Conservation (phyloP, 2,329 filamentous ascomycete genomes). For the Hypoxylon sp. region DNA sequence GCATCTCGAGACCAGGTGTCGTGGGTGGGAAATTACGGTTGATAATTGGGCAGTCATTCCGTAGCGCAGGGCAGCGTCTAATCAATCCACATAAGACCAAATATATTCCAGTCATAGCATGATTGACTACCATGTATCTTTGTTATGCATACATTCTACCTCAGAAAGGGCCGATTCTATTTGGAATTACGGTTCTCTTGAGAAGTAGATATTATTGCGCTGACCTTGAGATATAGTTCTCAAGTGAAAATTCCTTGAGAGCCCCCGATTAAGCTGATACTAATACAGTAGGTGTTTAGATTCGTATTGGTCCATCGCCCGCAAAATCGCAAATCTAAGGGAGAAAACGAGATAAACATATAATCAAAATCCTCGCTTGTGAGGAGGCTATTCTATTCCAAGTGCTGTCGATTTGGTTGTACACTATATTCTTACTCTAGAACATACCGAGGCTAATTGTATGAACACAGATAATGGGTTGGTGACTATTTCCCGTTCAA, state of each 20-base stretch:
- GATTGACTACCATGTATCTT: neutral
- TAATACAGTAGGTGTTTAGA: no score
- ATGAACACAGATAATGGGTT: no score
- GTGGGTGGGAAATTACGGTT: neutral
- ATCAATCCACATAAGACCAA: slow-evolving; percentile 7
- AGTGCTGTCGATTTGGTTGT: no score
- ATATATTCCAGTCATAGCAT: slow-evolving; percentile 7
- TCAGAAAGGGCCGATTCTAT: slow-evolving; percentile 42
- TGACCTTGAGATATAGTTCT: neutral
- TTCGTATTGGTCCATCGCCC: no score
- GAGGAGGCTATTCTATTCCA: no score
- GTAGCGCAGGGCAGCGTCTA: slow-evolving; percentile 1
- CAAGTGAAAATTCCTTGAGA: neutral
- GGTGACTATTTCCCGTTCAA: no score
- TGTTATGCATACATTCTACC: neutral
- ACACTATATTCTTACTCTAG: no score
- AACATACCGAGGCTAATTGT: no score
- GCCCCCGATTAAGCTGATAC: neutral
- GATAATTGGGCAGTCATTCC: slow-evolving; percentile 1
- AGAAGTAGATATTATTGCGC: neutral
- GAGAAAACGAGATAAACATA: no score
- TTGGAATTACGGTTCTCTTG: slow-evolving; percentile 27
- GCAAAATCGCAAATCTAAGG: no score
- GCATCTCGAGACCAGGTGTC: slow-evolving; percentile 6
- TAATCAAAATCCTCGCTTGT: no score